Conservation (phyloP, 2,329 filamentous ascomycete species). For the Penicillium sp. region DNA sequence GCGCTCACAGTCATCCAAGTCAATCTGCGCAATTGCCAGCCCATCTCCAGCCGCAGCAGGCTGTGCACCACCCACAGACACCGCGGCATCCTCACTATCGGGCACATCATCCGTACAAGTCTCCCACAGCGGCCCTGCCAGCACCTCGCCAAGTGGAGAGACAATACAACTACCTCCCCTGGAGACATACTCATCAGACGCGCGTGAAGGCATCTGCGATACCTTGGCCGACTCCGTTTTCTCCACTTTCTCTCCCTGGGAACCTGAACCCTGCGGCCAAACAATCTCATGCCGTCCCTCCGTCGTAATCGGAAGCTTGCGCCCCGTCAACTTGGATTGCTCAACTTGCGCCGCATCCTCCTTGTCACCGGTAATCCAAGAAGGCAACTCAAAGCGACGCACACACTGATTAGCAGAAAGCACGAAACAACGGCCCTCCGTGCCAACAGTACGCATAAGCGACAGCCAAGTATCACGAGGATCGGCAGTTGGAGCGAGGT, state of each 20-base stretch:
- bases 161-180: slow-evolving; percentile 82
- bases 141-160: slow-evolving; percentile 68
- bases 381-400: slow-evolving; percentile 52
- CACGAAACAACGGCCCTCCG: slow-evolving; percentile 79
- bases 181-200: slow-evolving; percentile 49
- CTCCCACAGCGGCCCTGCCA: slow-evolving; percentile 80
- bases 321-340: neutral
- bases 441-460: slow-evolving; percentile 72
- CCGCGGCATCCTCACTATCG: slow-evolving; percentile 22
- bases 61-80: neutral
- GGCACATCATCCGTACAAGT: slow-evolving; percentile 31
- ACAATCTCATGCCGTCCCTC: slow-evolving; percentile 49
- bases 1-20: slow-evolving; percentile 80
- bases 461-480: slow-evolving; percentile 73
- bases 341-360: neutral
- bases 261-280: slow-evolving; percentile 30
- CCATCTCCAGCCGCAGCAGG: slow-evolving; percentile 32
- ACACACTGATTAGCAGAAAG: slow-evolving; percentile 80
- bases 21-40: slow-evolving; percentile 66
- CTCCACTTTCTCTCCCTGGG: neutral
- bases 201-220: neutral
- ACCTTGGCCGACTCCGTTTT: neutral
- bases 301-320: slow-evolving; percentile 29
- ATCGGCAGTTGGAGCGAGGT: slow-evolving; percentile 85
- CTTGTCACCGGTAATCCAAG: slow-evolving; percentile 47